Conservation (phyloP, 352 stramenopile genomes). For the Aphanomyces cochlioides region DNA sequence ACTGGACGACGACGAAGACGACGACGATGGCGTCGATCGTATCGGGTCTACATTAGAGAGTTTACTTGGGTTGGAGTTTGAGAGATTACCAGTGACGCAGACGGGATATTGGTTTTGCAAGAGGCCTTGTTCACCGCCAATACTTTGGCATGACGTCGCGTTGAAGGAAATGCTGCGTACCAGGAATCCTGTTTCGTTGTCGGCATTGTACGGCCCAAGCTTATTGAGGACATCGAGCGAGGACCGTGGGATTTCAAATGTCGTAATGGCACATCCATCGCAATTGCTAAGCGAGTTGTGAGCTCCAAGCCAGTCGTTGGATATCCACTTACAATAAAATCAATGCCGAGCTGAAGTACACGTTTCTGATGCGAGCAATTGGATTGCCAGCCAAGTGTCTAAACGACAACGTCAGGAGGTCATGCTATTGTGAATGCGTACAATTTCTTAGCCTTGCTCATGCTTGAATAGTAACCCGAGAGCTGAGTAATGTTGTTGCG, state of each 20-base stretch:
- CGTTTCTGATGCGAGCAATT: neutral
- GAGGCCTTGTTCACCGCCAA: neutral
- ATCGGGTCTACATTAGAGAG: neutral
- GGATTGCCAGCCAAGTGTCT: conserved; percentile 8
- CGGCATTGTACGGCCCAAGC: conserved; percentile 1
- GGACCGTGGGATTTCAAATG: neutral
- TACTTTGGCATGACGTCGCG: neutral
- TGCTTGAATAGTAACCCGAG: no score
- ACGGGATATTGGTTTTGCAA: neutral
- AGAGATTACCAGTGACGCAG: conserved; percentile 1
- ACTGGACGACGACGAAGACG: neutral
- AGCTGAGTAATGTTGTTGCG: no score
- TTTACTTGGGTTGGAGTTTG: neutral
- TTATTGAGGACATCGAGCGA: neutral
- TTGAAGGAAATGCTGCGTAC: neutral
- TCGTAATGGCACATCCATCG: neutral
- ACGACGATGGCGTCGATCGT: neutral
- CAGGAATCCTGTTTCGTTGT: conserved; percentile 1
- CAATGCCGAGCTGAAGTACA: neutral
- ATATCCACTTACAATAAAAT: neutral
- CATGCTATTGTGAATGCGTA: neutral
- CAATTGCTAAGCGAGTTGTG: conserved; percentile 4
- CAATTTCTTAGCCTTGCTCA: no score
- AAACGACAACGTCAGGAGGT: neutral
- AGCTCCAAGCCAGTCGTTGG: neutral